A percentile compares a stretch with the other conserved stretches of the same genome.
These are phyloP conservation scores for Xylaria castorea DNA, from an alignment of 495 filamentous ascomycete genomes.

Conservation along the genomic window DNA sequence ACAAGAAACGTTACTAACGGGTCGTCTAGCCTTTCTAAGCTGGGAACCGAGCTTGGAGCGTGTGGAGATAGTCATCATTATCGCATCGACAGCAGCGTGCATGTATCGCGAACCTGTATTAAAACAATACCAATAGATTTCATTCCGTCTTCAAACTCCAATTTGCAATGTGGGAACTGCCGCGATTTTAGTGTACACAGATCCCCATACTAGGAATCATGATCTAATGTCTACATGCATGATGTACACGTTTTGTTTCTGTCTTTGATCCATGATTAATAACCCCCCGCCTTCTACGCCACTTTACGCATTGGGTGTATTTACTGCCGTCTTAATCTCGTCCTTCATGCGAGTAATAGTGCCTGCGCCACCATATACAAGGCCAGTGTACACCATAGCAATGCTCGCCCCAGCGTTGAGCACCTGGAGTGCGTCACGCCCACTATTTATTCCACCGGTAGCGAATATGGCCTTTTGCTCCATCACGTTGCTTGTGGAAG, in stretches of 20 bases:
- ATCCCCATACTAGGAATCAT: constrained; percentile 12
- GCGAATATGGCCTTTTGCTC: constrained; percentile 86
- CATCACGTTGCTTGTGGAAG: constrained; percentile 17
- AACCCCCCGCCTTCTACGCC: neutral
- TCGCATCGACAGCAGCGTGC: constrained; percentile 32
- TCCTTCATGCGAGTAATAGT: constrained; percentile 85
- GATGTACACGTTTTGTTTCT: constrained; percentile 21
- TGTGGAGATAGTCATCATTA: constrained; percentile 8
- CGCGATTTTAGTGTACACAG: constrained; percentile 24
- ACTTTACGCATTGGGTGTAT: constrained; percentile 26
- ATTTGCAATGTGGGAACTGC: constrained; percentile 16
- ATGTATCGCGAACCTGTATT: constrained; percentile 34
- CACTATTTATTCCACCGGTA: constrained; percentile 86
- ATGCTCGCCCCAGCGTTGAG: constrained; percentile 86
- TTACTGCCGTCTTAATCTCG: constrained; percentile 70
- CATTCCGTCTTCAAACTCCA: constrained; percentile 21
- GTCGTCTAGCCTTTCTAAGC: constrained; percentile 53
- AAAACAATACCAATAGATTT: constrained; percentile 41
- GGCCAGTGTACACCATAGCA: constrained; percentile 80
- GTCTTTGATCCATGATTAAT: constrained; percentile 2
- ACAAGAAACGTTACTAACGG: constrained; percentile 10
- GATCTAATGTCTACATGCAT: constrained; percentile 34
- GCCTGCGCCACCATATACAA: constrained; percentile 86
- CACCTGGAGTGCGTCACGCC: constrained; percentile 77
- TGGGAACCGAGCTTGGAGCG: neutral